phyloP scores from a whole-genome alignment of 2,329 filamentous ascomycete species.

The Coniosporium tulheliwenetii region DNA sequence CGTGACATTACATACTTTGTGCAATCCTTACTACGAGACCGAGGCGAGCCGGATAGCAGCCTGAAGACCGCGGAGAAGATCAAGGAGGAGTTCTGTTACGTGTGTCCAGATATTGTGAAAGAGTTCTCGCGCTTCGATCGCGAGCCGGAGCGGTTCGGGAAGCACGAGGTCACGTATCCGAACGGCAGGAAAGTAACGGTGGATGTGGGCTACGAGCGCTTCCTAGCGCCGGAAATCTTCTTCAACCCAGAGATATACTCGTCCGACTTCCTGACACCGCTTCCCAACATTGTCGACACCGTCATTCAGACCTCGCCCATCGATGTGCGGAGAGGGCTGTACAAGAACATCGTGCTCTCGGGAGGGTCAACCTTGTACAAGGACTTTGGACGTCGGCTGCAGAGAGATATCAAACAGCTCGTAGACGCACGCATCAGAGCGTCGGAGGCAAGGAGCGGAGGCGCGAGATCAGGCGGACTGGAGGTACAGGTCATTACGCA shows the following conservation, averaged over 20 bases:
- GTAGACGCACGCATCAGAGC: conserved; percentile 87
- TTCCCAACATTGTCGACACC: conserved; percentile 85
- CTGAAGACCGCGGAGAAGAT: conserved; percentile 96
- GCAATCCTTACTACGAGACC: conserved; percentile 86
- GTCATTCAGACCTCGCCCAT: conserved; percentile 98
- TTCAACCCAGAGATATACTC: conserved; percentile 99
- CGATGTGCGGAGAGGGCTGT: conserved; percentile 87
- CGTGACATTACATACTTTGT: conserved; percentile 99
- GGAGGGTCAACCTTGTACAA: conserved; percentile 97
- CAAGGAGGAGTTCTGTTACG: conserved; percentile 98
- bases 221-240: conserved; percentile 96
- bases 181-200: conserved; percentile 74
- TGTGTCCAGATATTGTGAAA: conserved; percentile 97
- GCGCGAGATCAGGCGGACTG: conserved; percentile 81
- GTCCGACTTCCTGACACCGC: conserved; percentile 90
- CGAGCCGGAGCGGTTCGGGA: conserved; percentile 74
- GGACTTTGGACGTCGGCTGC: conserved; percentile 89
- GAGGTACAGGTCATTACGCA: conserved; percentile 96
- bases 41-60: conserved; percentile 90
- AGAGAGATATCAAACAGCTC: conserved; percentile 91
- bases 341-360: conserved; percentile 99
- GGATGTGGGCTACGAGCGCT: conserved; percentile 94
- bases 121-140: conserved; percentile 91
- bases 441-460: conserved; percentile 81
- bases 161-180: conserved; percentile 74